Conservation (phyloP, 805 yeast species). For the Cyberlindnera euphorbiiphila region DNA sequence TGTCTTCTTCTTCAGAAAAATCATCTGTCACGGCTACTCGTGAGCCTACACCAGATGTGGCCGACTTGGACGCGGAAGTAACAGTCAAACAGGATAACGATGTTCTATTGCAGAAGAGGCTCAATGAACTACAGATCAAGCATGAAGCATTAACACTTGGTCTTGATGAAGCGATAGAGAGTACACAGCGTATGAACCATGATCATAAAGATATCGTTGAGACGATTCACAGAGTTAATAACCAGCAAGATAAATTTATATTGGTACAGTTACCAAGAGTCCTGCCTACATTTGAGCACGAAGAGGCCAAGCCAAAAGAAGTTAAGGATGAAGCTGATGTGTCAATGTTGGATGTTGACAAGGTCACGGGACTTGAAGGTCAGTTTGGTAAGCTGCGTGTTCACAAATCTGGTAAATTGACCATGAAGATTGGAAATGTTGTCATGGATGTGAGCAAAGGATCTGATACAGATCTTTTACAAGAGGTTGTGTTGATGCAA, state of each 20-base stretch:
- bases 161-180: slow-evolving; percentile 34
- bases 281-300: slow-evolving; percentile 32
- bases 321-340: slow-evolving; percentile 13
- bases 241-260: slow-evolving; percentile 33
- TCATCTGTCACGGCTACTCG: slow-evolving; percentile 20
- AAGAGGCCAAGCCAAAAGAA: slow-evolving; percentile 8
- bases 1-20: neutral
- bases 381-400: slow-evolving; percentile 67
- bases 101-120: slow-evolving; percentile 26
- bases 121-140: slow-evolving; percentile 28
- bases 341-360: slow-evolving; percentile 5
- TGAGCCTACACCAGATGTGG: slow-evolving; percentile 24
- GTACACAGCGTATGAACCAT: slow-evolving; percentile 31
- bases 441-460: slow-evolving; percentile 71
- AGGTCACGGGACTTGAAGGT: slow-evolving; percentile 39
- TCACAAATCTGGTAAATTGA: slow-evolving; percentile 79
- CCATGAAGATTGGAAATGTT: slow-evolving; percentile 69
- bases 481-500: slow-evolving; percentile 61
- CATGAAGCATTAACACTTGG: slow-evolving; percentile 30
- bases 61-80: slow-evolving; percentile 4
- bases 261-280: slow-evolving; percentile 37
- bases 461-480: slow-evolving; percentile 62
- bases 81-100: slow-evolving; percentile 26
- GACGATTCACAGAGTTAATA: slow-evolving; percentile 26
- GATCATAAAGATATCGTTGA: slow-evolving; percentile 38